A percentile compares a stretch with the other conserved stretches of the same genome.
Conservation (phyloP, 495 filamentous ascomycete species). For the Aspergillus leporis region DNA sequence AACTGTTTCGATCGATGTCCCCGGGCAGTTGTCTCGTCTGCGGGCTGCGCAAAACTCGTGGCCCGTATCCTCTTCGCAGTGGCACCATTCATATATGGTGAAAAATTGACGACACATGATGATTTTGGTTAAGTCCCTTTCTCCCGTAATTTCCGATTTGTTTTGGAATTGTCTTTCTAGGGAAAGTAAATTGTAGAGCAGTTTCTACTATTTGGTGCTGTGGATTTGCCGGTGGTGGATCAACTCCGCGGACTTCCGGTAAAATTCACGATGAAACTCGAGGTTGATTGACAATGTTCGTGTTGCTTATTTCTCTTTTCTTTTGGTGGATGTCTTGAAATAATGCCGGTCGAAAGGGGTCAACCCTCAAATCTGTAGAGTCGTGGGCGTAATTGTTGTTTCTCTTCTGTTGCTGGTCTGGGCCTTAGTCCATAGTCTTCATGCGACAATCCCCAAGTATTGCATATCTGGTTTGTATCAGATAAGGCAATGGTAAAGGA, state of each 20-base stretch:
- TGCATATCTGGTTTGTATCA: neutral
- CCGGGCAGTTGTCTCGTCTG: conserved; percentile 35
- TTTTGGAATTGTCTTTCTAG: conserved; percentile 5
- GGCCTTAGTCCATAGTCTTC: conserved; percentile 3
- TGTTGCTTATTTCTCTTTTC: neutral
- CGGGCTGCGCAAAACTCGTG: conserved; percentile 31
- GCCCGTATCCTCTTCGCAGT: conserved; percentile 45
- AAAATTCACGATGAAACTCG: neutral
- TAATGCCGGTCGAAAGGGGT: neutral
- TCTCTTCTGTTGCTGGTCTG: conserved; percentile 10
- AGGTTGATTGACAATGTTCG: neutral
- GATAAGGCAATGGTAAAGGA: neutral
- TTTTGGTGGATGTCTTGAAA: neutral
- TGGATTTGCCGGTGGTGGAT: conserved; percentile 7
- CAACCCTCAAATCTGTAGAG: neutral
- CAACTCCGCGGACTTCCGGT: conserved; percentile 24
- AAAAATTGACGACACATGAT: conserved; percentile 47
- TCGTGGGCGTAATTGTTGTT: neutral
- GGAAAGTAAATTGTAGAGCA: conserved; percentile 2
- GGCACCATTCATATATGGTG: conserved; percentile 47
- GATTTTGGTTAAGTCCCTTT: conserved; percentile 8
- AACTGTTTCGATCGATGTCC: conserved; percentile 39
- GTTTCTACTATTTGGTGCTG: neutral
- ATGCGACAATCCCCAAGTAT: neutral
- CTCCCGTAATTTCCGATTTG: neutral